Evolutionary conservation across 2,329 filamentous ascomycete species (phyloP).

Genomic region (Periconia sp.): DNA sequence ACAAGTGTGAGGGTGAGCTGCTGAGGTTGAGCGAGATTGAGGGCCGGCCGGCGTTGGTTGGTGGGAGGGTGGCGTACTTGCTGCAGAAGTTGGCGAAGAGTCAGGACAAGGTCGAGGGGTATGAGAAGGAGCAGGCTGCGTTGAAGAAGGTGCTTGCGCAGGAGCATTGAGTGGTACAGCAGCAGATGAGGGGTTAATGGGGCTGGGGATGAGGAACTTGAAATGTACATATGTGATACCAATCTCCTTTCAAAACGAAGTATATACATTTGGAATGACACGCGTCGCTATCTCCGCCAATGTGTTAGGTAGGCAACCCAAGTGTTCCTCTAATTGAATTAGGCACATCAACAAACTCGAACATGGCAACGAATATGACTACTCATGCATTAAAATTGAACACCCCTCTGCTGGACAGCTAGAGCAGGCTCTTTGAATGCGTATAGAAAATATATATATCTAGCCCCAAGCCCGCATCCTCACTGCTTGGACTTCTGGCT

Average conservation of each 20-base stretch:
- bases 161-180: slow-evolving; percentile 47
- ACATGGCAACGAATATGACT: too few species aligned
- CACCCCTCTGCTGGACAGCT: too few species aligned
- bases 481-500: too few species aligned
- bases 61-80: slow-evolving; percentile 72
- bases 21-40: slow-evolving; percentile 72
- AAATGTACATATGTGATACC: slow-evolving; percentile 12
- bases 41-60: slow-evolving; percentile 72
- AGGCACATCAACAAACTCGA: too few species aligned
- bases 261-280: too few species aligned
- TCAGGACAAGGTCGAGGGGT: slow-evolving; percentile 75
- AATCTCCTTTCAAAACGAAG: slow-evolving; percentile 12
- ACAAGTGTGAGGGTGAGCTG: slow-evolving; percentile 81
- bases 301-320: not conserved
- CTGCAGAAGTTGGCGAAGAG: slow-evolving; percentile 74
- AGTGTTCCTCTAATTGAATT: too few species aligned
- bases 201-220: not conserved
- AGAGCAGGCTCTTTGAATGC: too few species aligned
- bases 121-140: slow-evolving; percentile 72
- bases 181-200: not conserved
- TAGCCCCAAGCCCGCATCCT: too few species aligned
- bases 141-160: slow-evolving; percentile 74
- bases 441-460: too few species aligned
- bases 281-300: too few species aligned
- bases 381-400: too few species aligned